phyloP scores from a whole-genome alignment of 129 eudicot genomes.

The Arctium minus region DNA sequence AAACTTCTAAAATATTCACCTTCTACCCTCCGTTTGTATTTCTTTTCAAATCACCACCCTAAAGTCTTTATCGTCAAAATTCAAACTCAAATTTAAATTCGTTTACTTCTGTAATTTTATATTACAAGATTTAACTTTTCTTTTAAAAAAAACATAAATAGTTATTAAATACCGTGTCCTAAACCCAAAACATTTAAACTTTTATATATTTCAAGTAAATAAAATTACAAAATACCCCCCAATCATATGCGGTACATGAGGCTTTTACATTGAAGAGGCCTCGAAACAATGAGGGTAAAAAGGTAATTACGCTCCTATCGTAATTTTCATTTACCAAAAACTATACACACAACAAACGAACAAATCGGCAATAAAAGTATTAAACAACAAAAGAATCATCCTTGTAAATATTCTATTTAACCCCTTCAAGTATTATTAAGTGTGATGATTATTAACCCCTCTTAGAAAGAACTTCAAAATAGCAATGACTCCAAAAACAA shows the following conservation, averaged over 20 bases:
- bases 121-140: neutral
- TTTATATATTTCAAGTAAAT: slow-evolving; percentile 16
- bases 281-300: slow-evolving; percentile 24
- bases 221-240: slow-evolving; percentile 23
- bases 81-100: neutral
- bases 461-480: slow-evolving; percentile 23
- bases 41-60: neutral
- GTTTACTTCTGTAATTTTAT: neutral
- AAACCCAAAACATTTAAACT: neutral
- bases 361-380: slow-evolving; percentile 21
- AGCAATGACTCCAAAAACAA: slow-evolving; percentile 55
- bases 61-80: neutral
- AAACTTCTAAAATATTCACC: neutral
- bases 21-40: neutral
- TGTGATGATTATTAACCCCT: slow-evolving; percentile 8
- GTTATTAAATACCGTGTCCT: neutral
- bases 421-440: slow-evolving; percentile 12
- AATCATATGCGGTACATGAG: slow-evolving; percentile 14
- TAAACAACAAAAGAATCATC: slow-evolving; percentile 34
- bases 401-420: slow-evolving; percentile 17
- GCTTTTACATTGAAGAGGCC: slow-evolving; percentile 8
- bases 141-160: neutral
- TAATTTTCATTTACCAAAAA: slow-evolving; percentile 18
- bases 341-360: slow-evolving; percentile 29
- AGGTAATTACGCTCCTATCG: slow-evolving; percentile 7